These are phyloP conservation scores for Roridomyces roridus DNA, from an alignment of 768 basidiomycete species.

Conservation along the genomic window DNA sequence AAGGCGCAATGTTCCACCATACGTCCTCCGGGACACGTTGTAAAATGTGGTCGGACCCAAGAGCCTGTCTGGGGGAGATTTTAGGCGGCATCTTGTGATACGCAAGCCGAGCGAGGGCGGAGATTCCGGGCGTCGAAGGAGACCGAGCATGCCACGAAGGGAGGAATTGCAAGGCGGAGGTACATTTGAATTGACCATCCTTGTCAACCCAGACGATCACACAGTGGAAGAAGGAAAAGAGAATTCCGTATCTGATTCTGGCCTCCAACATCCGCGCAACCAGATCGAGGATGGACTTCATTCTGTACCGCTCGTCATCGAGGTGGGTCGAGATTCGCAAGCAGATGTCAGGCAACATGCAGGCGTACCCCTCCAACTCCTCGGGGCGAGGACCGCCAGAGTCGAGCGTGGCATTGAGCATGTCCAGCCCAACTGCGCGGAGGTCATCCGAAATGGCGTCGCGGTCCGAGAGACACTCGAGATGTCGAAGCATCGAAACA, in stretches of 20 bases:
- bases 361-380: background rate
- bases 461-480: slow-evolving; percentile 7
- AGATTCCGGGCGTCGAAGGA: slow-evolving; percentile 24
- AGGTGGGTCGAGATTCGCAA: slow-evolving; percentile 26
- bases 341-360: slow-evolving; percentile 12
- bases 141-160: slow-evolving; percentile 19
- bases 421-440: background rate
- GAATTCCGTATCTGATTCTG: slow-evolving; percentile 12
- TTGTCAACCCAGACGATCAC: slow-evolving; percentile 21
- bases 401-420: background rate
- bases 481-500: slow-evolving; percentile 6
- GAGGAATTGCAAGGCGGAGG: slow-evolving; percentile 26
- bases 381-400: background rate
- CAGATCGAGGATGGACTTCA: slow-evolving; percentile 9
- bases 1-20: too few relatives aligned
- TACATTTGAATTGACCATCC: slow-evolving; percentile 7
- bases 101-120: slow-evolving; percentile 16
- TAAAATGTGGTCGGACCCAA: too few relatives aligned
- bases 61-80: too few relatives aligned
- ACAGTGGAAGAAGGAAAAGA: slow-evolving; percentile 30
- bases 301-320: slow-evolving; percentile 24
- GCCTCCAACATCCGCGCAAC: background rate
- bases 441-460: background rate
- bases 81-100: too few relatives aligned
- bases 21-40: too few relatives aligned